Conservation (phyloP, 192 early-diverging fungal species). For the Linnemannia schmuckeri region DNA sequence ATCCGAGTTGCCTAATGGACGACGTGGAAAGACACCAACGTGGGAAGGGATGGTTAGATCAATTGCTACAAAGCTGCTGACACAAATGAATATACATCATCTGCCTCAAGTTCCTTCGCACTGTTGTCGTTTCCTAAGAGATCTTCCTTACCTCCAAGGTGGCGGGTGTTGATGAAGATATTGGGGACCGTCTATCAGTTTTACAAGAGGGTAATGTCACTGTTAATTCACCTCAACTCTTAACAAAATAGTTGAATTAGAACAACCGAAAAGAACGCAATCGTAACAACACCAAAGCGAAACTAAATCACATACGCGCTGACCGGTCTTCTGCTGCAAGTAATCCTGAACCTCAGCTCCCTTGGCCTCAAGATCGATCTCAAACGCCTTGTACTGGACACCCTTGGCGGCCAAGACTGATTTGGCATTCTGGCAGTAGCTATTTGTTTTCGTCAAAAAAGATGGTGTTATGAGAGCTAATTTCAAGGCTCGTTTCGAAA, state of each 20-base stretch:
- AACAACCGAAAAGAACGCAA: neutral
- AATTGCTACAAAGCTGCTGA: neutral
- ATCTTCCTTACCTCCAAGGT: conserved; percentile 64
- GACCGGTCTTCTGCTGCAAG: conserved; percentile 62
- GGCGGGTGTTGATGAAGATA: conserved; percentile 71
- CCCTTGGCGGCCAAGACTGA: conserved; percentile 47
- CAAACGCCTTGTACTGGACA: conserved; percentile 59
- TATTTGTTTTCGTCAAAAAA: neutral
- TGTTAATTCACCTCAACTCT: neutral
- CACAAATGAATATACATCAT: neutral
- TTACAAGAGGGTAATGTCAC: too few relatives aligned
- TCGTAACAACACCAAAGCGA: neutral
- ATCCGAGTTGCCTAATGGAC: conserved; percentile 41
- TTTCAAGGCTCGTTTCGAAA: neutral
- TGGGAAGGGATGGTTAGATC: neutral
- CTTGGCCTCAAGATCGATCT: conserved; percentile 63
- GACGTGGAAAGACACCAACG: neutral
- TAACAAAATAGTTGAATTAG: neutral
- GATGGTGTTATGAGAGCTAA: too few relatives aligned
- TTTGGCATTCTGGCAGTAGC: conserved; percentile 58
- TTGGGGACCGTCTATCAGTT: conserved; percentile 67
- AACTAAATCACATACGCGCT: conserved; percentile 52
- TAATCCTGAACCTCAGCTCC: conserved; percentile 67
- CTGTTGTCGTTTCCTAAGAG: neutral
- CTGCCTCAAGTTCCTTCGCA: neutral